A percentile compares a stretch with the other conserved stretches of the same genome.
Conservation (phyloP, 441 rosid species). For the Arabidopsis hybrid region DNA sequence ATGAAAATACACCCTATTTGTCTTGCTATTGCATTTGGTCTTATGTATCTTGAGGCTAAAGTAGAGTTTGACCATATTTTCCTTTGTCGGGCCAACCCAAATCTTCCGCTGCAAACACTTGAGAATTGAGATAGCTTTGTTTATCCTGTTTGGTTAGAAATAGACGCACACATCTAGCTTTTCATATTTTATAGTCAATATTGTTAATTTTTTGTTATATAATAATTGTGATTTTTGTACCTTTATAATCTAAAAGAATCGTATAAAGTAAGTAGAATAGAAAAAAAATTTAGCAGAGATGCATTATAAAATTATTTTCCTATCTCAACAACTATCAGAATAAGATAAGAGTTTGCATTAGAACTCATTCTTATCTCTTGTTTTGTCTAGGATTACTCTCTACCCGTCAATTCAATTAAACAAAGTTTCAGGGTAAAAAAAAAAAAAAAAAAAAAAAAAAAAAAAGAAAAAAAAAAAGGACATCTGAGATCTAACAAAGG, state of each 20-base stretch:
- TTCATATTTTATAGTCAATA: conserved; percentile 10
- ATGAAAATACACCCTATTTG: no score
- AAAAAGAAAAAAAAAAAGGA: no score
- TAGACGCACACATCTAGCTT: conserved; percentile 31
- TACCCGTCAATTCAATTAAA: background rate
- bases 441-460: no score
- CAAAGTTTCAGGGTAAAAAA: background rate
- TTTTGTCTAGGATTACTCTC: background rate
- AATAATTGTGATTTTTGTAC: background rate
- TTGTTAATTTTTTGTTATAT: background rate
- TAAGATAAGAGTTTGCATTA: conserved; percentile 13
- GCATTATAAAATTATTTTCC: background rate
- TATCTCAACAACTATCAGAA: conserved; percentile 12
- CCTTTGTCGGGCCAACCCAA: conserved; percentile 28
- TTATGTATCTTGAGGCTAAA: background rate
- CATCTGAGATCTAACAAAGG: conserved; percentile 42
- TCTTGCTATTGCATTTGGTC: no score
- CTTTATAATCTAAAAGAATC: background rate
- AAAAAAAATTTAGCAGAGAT: background rate
- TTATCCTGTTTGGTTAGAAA: conserved; percentile 39
- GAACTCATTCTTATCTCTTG: background rate
- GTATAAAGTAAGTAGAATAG: background rate
- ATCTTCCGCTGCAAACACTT: conserved; percentile 30
- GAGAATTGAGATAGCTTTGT: conserved; percentile 29
- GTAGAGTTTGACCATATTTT: conserved; percentile 36